Conservation (phyloP, 495 filamentous ascomycete genomes). For the Penicillium samsonianum region DNA sequence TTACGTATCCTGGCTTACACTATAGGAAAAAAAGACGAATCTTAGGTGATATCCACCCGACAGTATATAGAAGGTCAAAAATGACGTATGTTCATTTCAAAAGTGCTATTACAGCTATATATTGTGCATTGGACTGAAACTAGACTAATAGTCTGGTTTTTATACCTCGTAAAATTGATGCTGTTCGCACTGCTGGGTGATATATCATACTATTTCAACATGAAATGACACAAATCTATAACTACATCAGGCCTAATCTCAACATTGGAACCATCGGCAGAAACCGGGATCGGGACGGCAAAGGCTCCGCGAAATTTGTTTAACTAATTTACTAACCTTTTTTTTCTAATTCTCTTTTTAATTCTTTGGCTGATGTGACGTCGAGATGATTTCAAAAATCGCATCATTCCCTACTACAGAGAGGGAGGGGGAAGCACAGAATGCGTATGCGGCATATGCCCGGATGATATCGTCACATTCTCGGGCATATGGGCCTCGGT, state of each 20-base stretch:
- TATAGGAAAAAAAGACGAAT: too few relatives aligned
- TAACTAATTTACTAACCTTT: constrained; percentile 10
- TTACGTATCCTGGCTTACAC: too few relatives aligned
- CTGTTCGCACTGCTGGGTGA: background rate
- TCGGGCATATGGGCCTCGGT: constrained; percentile 14
- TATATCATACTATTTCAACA: background rate
- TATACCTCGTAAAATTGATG: background rate
- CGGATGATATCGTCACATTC: constrained; percentile 4
- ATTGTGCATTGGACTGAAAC: background rate
- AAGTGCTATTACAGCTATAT: background rate
- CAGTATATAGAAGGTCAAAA: background rate
- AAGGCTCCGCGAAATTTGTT: constrained; percentile 25
- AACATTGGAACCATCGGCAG: constrained; percentile 26
- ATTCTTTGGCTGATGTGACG: background rate
- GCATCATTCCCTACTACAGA: background rate
- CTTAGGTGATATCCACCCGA: too few relatives aligned
- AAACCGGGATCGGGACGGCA: constrained; percentile 28
- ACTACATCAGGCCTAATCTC: background rate
- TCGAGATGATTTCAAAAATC: background rate
- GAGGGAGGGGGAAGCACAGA: background rate
- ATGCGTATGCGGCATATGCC: background rate
- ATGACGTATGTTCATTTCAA: background rate
- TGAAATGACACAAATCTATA: background rate
- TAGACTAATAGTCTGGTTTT: background rate
- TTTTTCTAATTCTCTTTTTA: constrained; percentile 8